A percentile compares a stretch with the other conserved stretches of the same genome.
Conservation (phyloP, 495 filamentous ascomycete species). For the Lasiosphaeria ovina region DNA sequence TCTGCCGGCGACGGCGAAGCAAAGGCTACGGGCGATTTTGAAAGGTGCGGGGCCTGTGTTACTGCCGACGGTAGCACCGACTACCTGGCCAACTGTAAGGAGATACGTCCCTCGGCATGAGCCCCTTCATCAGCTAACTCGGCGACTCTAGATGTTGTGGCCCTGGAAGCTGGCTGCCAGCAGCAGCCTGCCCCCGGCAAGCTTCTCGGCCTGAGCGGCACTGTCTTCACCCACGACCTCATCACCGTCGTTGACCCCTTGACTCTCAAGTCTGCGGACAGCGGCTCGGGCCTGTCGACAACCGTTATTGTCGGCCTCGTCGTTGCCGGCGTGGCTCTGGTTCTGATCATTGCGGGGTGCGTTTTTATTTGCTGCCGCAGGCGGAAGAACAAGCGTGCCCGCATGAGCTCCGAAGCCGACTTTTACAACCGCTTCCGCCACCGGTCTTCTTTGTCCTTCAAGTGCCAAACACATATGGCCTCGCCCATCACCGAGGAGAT, state of each 20-base stretch:
- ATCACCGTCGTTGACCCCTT: constrained; percentile 44
- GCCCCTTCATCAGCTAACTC: constrained; percentile 15
- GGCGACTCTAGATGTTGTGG: constrained; percentile 36
- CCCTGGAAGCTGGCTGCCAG: constrained; percentile 48
- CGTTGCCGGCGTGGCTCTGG: constrained; percentile 30
- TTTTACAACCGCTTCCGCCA: constrained; percentile 23
- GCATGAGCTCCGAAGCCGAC: constrained; percentile 27
- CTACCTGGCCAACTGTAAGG: constrained; percentile 39
- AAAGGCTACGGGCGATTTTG: constrained; percentile 24
- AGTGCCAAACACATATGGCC: constrained; percentile 46
- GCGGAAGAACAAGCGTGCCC: constrained; percentile 36
- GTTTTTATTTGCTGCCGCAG: constrained; percentile 39
- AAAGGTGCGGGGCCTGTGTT: constrained; percentile 41
- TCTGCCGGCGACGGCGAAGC: constrained; percentile 27
- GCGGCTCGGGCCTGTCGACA: constrained; percentile 20
- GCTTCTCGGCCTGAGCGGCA: constrained; percentile 45
- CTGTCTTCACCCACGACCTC: constrained; percentile 41
- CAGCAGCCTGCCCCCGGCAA: constrained; percentile 44
- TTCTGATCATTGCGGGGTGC: constrained; percentile 32
- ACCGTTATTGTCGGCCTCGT: constrained; percentile 42
- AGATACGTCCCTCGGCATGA: constrained; percentile 18
- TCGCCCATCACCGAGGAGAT: constrained; percentile 41
- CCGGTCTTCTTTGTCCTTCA: constrained; percentile 46
- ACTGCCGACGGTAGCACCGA: constrained; percentile 33
- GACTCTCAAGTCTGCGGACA: constrained; percentile 1